Evolutionary conservation across 176 grass and related monocot species (phyloP), one percentile per base, ranked within the genome.

Genomic region (Areca catechu): DNA sequence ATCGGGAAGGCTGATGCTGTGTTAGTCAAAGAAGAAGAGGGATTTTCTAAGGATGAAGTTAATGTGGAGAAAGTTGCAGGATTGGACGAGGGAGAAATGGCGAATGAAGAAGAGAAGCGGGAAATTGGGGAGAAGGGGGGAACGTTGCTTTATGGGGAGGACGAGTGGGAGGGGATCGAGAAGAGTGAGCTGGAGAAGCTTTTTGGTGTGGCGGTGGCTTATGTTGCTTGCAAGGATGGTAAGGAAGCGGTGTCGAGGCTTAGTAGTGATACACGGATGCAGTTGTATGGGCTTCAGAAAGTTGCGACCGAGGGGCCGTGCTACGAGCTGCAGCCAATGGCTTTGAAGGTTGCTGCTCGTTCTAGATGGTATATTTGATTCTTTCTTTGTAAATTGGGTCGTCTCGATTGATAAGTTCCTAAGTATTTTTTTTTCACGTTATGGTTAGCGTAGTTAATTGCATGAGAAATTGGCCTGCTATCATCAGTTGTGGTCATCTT

Each of bases 251-350:
- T 72, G 48, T 47, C 57, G 49, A 72, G 51, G 48, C 58, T 77
- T 18, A 54, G 65, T 48, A 66, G 47, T 0, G 67, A 76, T 24
- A 18, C 28, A 47, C 71, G 76, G 49, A 67, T 82, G 28, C 55
- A 53, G 53, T 49, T 82, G 60, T 56, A 71, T 29, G 79, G 66
- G 37, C 71, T 81, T 55, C 54, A 75, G 48, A 81, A 81, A 53
- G 57, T 63, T 63, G 78, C 71, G 0, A 81, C 65, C 15, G 71
- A 81, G 59, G 78, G 78, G 56, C 78, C 78, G 1, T 81, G 78
- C 65, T 74, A 70, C 49, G 65, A 71, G 21, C 71, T 58, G 1
- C 71, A 68, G 24, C 78, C 71, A 15, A 75, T 81, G 78, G 71
- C 58, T 7, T 64, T 81, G 52, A 81, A 70, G 65, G 63, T 81